Evolutionary conservation across 352 stramenopile species (phyloP).

Genomic region (Pythium dissimile): DNA sequence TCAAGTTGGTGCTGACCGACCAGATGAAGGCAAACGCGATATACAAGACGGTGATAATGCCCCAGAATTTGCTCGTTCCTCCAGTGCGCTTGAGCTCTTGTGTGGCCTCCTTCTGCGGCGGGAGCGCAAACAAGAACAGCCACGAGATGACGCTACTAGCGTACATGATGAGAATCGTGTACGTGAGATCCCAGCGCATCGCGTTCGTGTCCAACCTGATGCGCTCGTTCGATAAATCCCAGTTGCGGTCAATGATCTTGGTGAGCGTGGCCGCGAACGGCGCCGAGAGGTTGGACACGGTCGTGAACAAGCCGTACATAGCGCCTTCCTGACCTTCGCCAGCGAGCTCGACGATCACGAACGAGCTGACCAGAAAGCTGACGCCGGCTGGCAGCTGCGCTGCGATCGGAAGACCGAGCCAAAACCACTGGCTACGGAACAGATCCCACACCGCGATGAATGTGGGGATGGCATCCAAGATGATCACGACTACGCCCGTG

Average conservation of each 20-base stretch:
- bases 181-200: conserved; percentile 32
- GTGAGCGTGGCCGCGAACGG: conserved; percentile 36
- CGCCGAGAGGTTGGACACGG: conserved; percentile 27
- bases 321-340: conserved; percentile 35
- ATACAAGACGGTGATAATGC: conserved; percentile 24
- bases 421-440: conserved; percentile 19
- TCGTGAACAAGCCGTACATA: conserved; percentile 39
- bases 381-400: conserved; percentile 28
- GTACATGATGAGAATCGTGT: conserved; percentile 33
- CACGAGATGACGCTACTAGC: conserved; percentile 18
- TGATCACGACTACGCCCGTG: conserved; percentile 16
- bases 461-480: conserved; percentile 9
- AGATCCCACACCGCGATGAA: conserved; percentile 31
- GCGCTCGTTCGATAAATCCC: conserved; percentile 28
- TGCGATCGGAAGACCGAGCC: conserved; percentile 25
- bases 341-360: conserved; percentile 32
- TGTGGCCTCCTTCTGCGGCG: conserved; percentile 28
- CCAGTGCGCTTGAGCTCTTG: conserved; percentile 29
- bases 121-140: conserved; percentile 27
- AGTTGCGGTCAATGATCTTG: conserved; percentile 20
- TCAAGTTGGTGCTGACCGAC: conserved; percentile 32
- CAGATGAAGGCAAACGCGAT: conserved; percentile 28
- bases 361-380: conserved; percentile 21
- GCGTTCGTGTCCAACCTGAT: conserved; percentile 26
- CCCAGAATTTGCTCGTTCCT: conserved; percentile 20